Percentiles rank a stretch among this genome's conserved stretches.
Evolutionary conservation across 2,329 filamentous ascomycete species (phyloP).

Genomic region (Calonectria montana): DNA sequence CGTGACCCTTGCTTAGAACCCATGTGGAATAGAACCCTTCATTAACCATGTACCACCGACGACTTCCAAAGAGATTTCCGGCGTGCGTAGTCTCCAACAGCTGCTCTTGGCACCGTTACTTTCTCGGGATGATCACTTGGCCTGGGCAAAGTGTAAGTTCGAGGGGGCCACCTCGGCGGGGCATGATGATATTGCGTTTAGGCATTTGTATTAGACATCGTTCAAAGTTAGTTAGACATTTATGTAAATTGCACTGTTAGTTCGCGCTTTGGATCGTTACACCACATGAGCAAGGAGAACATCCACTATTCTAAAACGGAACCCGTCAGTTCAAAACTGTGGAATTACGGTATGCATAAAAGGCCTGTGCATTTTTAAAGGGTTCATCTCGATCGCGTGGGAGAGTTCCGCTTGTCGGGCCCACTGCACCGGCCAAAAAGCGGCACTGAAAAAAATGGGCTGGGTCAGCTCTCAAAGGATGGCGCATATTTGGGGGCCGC

Average conservation of each 20-base stretch:
- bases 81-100: neutral
- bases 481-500: neutral
- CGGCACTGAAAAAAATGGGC: neutral
- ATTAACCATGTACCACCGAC: neutral
- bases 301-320: neutral
- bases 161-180: neutral
- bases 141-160: too few species aligned
- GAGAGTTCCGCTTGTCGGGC: neutral
- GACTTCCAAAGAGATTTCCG: too few species aligned
- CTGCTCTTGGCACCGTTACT: neutral
- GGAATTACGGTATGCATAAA: neutral
- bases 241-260: neutral
- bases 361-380: neutral
- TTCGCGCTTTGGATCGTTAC: neutral
- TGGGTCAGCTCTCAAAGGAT: slow-evolving; percentile 2
- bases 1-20: neutral
- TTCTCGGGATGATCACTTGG: neutral
- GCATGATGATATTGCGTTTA: neutral
- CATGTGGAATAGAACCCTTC: neutral
- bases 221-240: too few species aligned
- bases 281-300: too few species aligned
- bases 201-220: neutral
- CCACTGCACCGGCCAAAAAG: neutral
- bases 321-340: neutral
- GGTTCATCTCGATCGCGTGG: neutral